Evolutionary conservation across 306 rosid genomes (phyloP).

Genomic region (Vicia sativa): DNA sequence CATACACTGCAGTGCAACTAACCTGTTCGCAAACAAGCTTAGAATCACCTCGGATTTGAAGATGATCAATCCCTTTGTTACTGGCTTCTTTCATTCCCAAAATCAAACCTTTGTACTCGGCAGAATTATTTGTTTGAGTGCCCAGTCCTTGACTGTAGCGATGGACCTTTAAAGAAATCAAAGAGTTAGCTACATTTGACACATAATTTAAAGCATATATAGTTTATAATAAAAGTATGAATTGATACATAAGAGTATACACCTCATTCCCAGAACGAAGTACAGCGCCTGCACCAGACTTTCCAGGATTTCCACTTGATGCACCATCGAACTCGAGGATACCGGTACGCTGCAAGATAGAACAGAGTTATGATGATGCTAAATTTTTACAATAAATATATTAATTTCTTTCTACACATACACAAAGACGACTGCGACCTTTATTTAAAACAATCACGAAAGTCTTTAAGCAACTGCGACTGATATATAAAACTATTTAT

Average conservation of each 20-base stretch:
- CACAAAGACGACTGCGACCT: too few species aligned
- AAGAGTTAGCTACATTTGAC: constrained; percentile 20
- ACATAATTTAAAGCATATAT: not conserved
- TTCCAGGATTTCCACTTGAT: constrained; percentile 96
- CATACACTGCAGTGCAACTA: constrained; percentile 29
- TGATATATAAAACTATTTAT: too few species aligned
- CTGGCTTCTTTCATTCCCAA: constrained; percentile 74
- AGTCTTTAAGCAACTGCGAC: too few species aligned
- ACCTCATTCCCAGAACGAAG: constrained; percentile 65
- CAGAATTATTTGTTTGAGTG: constrained; percentile 79
- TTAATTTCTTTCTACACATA: too few species aligned
- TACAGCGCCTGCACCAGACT: constrained; percentile 91
- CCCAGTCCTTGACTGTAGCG: constrained; percentile 67
- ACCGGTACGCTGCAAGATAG: constrained; percentile 54
- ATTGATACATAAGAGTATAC: constrained; percentile 8
- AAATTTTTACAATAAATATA: too few species aligned
- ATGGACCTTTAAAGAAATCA: constrained; percentile 57
- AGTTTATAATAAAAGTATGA: not conserved
- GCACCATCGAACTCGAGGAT: constrained; percentile 82
- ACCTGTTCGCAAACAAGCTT: constrained; percentile 91
- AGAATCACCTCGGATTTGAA: constrained; percentile 72
- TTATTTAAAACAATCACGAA: too few species aligned
- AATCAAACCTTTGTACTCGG: constrained; percentile 78
- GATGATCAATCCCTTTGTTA: constrained; percentile 64
- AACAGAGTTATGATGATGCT: not conserved